Evolutionary conservation across 208 protist species (phyloP).

Genomic region (Polymyxa betae): DNA sequence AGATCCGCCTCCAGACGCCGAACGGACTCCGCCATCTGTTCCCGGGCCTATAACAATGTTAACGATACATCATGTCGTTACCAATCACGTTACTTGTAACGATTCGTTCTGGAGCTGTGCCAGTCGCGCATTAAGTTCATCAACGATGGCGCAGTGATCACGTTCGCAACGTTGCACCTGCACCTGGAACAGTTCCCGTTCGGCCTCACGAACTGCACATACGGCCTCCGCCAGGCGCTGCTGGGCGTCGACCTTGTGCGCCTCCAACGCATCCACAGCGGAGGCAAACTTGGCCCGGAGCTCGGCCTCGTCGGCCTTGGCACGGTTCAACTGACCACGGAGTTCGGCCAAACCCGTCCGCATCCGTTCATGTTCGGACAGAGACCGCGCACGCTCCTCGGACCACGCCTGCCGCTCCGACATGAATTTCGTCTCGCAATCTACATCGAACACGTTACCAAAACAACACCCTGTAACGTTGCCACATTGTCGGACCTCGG

Average conservation of each 20-base stretch:
- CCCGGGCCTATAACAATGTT: too few relatives aligned
- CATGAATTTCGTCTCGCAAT: background rate
- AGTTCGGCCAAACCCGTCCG: background rate
- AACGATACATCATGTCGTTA: too few relatives aligned
- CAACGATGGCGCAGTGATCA: background rate
- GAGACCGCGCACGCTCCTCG: background rate
- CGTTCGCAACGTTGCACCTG: background rate
- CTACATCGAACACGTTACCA: background rate
- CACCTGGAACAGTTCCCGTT: background rate
- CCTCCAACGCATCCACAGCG: background rate
- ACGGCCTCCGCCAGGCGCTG: background rate
- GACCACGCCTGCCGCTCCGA: background rate
- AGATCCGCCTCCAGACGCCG: too few relatives aligned
- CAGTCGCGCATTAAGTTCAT: background rate
- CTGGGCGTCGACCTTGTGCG: background rate
- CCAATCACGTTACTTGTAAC: too few relatives aligned
- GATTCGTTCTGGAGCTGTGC: background rate
- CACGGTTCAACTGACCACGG: background rate
- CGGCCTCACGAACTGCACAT: background rate
- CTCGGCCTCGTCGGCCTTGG: background rate
- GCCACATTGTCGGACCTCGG: background rate
- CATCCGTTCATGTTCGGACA: background rate
- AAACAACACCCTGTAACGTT: background rate
- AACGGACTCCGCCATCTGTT: too few relatives aligned
- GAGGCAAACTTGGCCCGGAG: slow-evolving; percentile 13